phyloP scores from a whole-genome alignment of 495 filamentous ascomycete species.

The Penicillium pancosmium region DNA sequence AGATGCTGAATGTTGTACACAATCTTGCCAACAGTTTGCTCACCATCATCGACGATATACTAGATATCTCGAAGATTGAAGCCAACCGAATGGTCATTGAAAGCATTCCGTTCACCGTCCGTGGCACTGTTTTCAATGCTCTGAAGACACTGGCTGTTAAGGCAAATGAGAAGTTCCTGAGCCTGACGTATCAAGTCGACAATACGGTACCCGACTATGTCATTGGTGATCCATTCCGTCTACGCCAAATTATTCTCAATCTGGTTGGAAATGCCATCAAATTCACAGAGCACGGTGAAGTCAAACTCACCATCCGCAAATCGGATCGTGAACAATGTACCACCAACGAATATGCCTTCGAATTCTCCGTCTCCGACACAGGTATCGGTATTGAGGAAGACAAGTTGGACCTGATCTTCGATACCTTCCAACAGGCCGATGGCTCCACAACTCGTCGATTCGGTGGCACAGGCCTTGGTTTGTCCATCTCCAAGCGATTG shows the following conservation, averaged over 20 bases:
- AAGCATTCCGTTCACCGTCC: conserved; percentile 93
- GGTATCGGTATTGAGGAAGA: conserved; percentile 96
- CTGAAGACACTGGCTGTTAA: conserved; percentile 95
- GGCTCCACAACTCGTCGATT: conserved; percentile 97
- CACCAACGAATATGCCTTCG: conserved; percentile 83
- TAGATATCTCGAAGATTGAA: conserved; percentile 99
- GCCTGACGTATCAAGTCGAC: conserved; percentile 92
- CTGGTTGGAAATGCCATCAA: conserved; percentile 71
- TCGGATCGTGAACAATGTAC: conserved; percentile 65
- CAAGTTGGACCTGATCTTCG: conserved; percentile 97
- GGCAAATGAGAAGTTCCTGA: conserved; percentile 95
- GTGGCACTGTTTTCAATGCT: conserved; percentile 96
- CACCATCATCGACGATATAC: conserved; percentile 98
- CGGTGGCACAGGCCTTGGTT: conserved; percentile 91
- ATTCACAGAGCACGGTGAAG: conserved; percentile 97
- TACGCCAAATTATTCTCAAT: conserved; percentile 86
- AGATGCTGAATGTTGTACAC: conserved; percentile 99
- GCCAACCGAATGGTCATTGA: conserved; percentile 99
- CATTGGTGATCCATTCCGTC: conserved; percentile 93
- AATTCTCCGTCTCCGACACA: conserved; percentile 96
- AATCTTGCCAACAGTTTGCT: conserved; percentile 95
- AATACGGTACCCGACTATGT: conserved; percentile 95
- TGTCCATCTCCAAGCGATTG: conserved; percentile 94
- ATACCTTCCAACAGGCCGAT: conserved; percentile 99
- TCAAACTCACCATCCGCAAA: conserved; percentile 89